Percentiles rank a stretch among this genome's conserved stretches.
Evolutionary conservation across 2,329 filamentous ascomycete genomes (phyloP).

Genomic region (Geoglossum cookeanum): DNA sequence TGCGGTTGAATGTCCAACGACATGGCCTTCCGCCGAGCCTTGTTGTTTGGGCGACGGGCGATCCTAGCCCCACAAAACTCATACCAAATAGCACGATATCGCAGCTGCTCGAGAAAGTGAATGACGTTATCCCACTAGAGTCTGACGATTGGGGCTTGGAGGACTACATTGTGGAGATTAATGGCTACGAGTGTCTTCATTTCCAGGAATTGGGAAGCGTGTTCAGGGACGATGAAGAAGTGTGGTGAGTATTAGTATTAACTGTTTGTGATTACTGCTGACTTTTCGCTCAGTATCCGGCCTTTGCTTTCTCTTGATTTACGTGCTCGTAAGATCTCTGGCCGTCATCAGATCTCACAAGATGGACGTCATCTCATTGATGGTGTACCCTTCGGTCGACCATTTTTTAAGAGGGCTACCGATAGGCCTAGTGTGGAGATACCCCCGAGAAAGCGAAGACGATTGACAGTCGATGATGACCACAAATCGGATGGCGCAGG

Average conservation of each 20-base stretch:
- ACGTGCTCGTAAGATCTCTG: conserved; percentile 49
- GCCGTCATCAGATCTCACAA: conserved; percentile 59
- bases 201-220: conserved; percentile 53
- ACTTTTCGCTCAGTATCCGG: conserved; percentile 40
- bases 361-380: conserved; percentile 72
- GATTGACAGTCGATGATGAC: conserved; percentile 28
- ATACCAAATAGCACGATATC: conserved; percentile 38
- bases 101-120: conserved; percentile 58
- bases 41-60: conserved; percentile 43
- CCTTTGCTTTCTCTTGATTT: conserved; percentile 59
- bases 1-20: conserved; percentile 54
- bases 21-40: conserved; percentile 53
- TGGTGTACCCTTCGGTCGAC: conserved; percentile 65
- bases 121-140: conserved; percentile 66
- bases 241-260: conserved; percentile 41
- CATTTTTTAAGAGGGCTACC: conserved; percentile 39
- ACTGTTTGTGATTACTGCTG: neutral
- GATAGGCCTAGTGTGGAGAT: conserved; percentile 50
- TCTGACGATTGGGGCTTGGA: conserved; percentile 68
- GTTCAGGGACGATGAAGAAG: conserved; percentile 65
- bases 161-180: conserved; percentile 70
- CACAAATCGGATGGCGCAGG: conserved; percentile 14
- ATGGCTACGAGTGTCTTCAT: conserved; percentile 69
- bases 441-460: conserved; percentile 51
- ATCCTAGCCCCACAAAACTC: conserved; percentile 7